These are phyloP conservation scores for Lactifluus volemus DNA, from an alignment of 768 basidiomycete species.

Conservation along the genomic window DNA sequence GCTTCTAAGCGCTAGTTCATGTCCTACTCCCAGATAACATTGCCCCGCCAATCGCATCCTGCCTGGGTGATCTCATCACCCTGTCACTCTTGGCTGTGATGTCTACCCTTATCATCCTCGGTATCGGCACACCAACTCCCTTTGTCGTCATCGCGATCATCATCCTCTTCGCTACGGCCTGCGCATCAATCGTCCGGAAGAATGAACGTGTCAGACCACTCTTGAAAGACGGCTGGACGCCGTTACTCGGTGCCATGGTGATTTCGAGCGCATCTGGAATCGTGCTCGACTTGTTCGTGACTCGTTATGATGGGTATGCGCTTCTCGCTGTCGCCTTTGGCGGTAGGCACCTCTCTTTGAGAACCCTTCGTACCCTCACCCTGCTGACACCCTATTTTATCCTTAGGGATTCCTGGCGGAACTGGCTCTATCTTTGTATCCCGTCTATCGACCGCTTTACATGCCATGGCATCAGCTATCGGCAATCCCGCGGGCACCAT, in stretches of 20 bases:
- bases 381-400: not conserved
- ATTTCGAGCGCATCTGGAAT: slow-evolving; percentile 86
- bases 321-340: slow-evolving; percentile 83
- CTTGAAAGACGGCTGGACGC: slow-evolving; percentile 80
- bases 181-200: slow-evolving; percentile 46
- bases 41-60: slow-evolving; percentile 87
- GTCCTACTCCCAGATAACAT: slow-evolving; percentile 66
- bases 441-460: slow-evolving; percentile 81
- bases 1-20: not conserved
- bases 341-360: slow-evolving; percentile 39
- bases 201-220: slow-evolving; percentile 67
- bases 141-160: slow-evolving; percentile 41
- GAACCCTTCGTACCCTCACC: not conserved
- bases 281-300: slow-evolving; percentile 84
- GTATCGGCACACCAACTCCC: slow-evolving; percentile 58
- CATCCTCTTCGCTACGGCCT: slow-evolving; percentile 38
- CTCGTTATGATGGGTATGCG: slow-evolving; percentile 79
- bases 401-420: slow-evolving; percentile 73
- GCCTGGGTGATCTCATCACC: slow-evolving; percentile 88
- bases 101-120: slow-evolving; percentile 61
- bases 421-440: slow-evolving; percentile 90
- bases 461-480: slow-evolving; percentile 40
- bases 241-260: slow-evolving; percentile 83
- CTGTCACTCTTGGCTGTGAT: slow-evolving; percentile 74
- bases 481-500: slow-evolving; percentile 1